Base-by-base conservation (phyloP, 768 basidiomycete genomes). In the Gyrodon lividus region DNA sequence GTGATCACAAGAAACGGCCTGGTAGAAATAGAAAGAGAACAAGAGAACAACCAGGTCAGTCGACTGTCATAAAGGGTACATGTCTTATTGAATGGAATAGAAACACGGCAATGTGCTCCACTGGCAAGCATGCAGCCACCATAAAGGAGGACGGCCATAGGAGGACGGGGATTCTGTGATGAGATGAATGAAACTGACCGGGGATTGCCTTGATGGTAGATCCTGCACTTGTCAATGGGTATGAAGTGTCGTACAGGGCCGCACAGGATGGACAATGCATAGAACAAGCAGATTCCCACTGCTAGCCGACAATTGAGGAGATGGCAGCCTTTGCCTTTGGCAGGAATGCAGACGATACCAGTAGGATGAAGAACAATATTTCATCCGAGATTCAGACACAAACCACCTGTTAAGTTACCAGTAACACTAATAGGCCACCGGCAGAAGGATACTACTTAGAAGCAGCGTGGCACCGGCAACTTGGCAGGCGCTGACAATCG, bases 181-280 rank as follows among this genome's bases (percentile, higher is more conserved):
- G 57, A 65, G 59, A 65, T 65, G 59, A 66, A 65, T 48, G 58
- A 50, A 55, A 31, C 64, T 50, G 14, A 66, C 65, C 64, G 49
- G 50, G 39, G 13, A 35, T 43, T 54, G 33, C 52, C 48, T 52
- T 56, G 60, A 65, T 55, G 53, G 57, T 54, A 58, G 54, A 62
- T 66, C 62, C 40, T 28, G 42, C 38, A 49, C 55, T 52, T 49
- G 51, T 44, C 52, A 33, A 17, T 19, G 31, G 34, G 20, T 39
- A 6, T 35, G 8, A 33, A 28, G 49, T 43, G 40, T 33, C 14
- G 39, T 39, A 34, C 39, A 33, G 28, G 38, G 34, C 12, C 16
- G 46, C 40, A 39, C 9, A 46, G 31, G 5, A 41, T 9, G 26
- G 19, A 38, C 10, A 16, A 35, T 19, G 30, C 6, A 22, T 19